These are phyloP conservation scores for Pythium grandisporangium DNA, from an alignment of 352 stramenopile species.

Conservation along the genomic window DNA sequence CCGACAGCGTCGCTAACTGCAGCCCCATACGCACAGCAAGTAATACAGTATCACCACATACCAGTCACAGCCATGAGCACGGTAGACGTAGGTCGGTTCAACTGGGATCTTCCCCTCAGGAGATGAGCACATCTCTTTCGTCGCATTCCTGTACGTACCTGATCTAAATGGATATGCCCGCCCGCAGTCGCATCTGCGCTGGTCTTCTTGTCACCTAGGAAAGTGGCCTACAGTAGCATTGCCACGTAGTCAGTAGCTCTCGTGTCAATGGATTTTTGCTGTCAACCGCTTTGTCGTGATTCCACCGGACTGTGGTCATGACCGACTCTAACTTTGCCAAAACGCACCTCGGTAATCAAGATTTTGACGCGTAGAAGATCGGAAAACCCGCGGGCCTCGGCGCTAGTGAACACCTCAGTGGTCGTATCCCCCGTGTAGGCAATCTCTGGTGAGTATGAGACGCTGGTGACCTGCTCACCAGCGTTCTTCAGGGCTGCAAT, in stretches of 20 bases:
- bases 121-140: too few species aligned
- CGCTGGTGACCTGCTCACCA: constrained; percentile 33
- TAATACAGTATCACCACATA: too few species aligned
- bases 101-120: background rate
- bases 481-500: constrained; percentile 34
- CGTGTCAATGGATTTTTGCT: too few species aligned
- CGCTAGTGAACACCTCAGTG: constrained; percentile 37
- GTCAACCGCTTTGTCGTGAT: too few species aligned
- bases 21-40: too few species aligned
- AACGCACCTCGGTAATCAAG: constrained; percentile 71
- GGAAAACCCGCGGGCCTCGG: constrained; percentile 6
- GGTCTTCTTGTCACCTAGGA: constrained; percentile 37
- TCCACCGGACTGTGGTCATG: too few species aligned
- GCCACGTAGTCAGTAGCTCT: background rate
- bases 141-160: constrained; percentile 21
- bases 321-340: background rate
- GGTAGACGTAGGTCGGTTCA: background rate
- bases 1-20: constrained; percentile 30
- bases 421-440: constrained; percentile 82
- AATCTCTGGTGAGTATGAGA: constrained; percentile 34
- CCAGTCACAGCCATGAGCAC: background rate
- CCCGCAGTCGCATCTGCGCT: constrained; percentile 28
- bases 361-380: constrained; percentile 60
- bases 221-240: constrained; percentile 40
- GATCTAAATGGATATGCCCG: constrained; percentile 68